A percentile compares a stretch with the other conserved stretches of the same genome.
Conservation (phyloP, 73 alveolate species). For the Urostyla sp. region DNA sequence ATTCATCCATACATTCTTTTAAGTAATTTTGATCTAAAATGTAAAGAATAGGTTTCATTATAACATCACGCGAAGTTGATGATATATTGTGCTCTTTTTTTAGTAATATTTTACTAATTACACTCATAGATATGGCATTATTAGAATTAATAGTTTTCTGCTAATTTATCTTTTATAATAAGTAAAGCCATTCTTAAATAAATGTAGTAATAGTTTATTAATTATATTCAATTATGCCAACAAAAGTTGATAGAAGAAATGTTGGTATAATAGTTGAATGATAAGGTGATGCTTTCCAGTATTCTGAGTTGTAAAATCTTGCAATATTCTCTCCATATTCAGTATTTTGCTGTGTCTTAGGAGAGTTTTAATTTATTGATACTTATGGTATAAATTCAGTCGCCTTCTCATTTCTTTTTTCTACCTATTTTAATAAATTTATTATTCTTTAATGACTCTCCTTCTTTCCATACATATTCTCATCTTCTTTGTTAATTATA, state of each 20-base stretch:
- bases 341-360: not conserved
- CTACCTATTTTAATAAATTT: conserved; percentile 17
- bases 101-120: conserved; percentile 53
- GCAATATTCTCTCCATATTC: conserved; percentile 2
- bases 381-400: not conserved
- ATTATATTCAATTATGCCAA: conserved; percentile 48
- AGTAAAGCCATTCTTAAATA: conserved; percentile 58
- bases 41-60: conserved; percentile 57
- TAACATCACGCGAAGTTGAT: conserved; percentile 62
- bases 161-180: conserved; percentile 40
- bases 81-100: conserved; percentile 56
- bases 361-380: too few relatives aligned
- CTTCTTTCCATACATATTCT: too few relatives aligned
- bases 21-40: conserved; percentile 39
- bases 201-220: conserved; percentile 27
- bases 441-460: not conserved
- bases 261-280: conserved; percentile 43
- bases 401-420: not conserved
- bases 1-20: conserved; percentile 45
- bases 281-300: conserved; percentile 64
- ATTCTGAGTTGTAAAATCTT: conserved; percentile 53
- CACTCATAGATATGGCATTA: conserved; percentile 44
- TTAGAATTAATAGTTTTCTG: conserved; percentile 14
- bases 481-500: conserved; percentile 33
- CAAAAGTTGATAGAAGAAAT: conserved; percentile 50